A percentile compares a stretch with the other conserved stretches of the same genome.
Evolutionary conservation across 768 basidiomycete genomes (phyloP).

Genomic region (Austroboletus eburneus): DNA sequence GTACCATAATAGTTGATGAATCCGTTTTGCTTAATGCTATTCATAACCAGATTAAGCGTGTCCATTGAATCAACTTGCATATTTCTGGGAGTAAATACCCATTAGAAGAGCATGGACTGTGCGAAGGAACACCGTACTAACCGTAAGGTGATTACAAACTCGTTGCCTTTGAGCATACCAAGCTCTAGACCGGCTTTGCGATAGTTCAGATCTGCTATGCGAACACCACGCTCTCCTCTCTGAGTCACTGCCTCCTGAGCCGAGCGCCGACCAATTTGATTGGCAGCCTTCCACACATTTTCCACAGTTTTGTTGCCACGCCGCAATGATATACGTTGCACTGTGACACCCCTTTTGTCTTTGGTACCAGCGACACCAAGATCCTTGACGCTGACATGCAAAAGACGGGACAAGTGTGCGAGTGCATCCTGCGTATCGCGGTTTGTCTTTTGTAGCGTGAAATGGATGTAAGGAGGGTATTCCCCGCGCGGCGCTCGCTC

Average conservation of each 20-base stretch:
- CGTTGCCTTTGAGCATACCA: slow-evolving; percentile 96
- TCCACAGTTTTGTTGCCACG: slow-evolving; percentile 74
- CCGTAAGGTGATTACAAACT: slow-evolving; percentile 93
- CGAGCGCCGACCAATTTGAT: slow-evolving; percentile 59
- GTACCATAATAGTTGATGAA: slow-evolving; percentile 98
- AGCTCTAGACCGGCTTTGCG: slow-evolving; percentile 79
- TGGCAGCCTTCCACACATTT: slow-evolving; percentile 80
- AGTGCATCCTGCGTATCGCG: slow-evolving; percentile 96
- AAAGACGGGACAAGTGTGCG: slow-evolving; percentile 66
- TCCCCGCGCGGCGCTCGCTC: slow-evolving; percentile 54
- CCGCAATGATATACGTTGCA: slow-evolving; percentile 82
- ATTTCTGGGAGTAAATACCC: slow-evolving; percentile 49
- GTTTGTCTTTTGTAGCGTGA: slow-evolving; percentile 96
- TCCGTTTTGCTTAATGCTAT: slow-evolving; percentile 73
- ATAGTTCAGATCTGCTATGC: slow-evolving; percentile 87
- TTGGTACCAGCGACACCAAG: slow-evolving; percentile 93
- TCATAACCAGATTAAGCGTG: slow-evolving; percentile 70
- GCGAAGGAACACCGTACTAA: slow-evolving; percentile 27
- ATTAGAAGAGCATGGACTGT: slow-evolving; percentile 11
- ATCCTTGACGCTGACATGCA: slow-evolving; percentile 78
- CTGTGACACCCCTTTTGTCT: slow-evolving; percentile 96
- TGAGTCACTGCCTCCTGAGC: slow-evolving; percentile 55
- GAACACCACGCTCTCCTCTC: slow-evolving; percentile 84
- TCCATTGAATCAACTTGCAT: slow-evolving; percentile 74
- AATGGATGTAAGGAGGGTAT: slow-evolving; percentile 89